phyloP scores from a whole-genome alignment of 768 basidiomycete genomes.

The Mycena rebaudengoi region DNA sequence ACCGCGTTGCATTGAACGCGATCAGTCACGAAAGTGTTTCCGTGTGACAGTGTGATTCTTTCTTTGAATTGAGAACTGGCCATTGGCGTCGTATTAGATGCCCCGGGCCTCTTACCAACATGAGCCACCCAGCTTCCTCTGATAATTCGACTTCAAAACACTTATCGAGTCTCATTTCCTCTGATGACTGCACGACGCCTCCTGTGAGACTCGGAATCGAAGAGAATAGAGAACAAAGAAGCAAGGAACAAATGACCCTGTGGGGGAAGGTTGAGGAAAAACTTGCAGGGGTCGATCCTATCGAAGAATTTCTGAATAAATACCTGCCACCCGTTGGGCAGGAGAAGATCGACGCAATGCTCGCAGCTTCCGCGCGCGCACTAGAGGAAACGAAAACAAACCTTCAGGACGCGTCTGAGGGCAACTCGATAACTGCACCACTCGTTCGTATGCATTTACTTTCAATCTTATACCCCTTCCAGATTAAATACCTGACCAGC shows the following conservation, averaged over 20 bases:
- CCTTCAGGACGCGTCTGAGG: too few species aligned
- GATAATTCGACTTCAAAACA: background rate
- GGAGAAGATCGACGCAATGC: background rate
- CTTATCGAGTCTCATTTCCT: background rate
- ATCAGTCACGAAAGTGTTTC: too few species aligned
- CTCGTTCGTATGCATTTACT: background rate
- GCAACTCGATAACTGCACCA: too few species aligned
- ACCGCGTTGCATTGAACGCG: too few species aligned
- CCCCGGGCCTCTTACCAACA: background rate
- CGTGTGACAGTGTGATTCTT: too few species aligned
- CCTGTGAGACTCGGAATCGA: background rate
- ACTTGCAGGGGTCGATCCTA: background rate
- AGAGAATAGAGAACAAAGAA: background rate
- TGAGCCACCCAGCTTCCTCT: background rate
- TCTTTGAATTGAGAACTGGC: too few species aligned
- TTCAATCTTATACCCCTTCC: background rate
- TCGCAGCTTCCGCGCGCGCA: background rate
- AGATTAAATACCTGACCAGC: background rate
- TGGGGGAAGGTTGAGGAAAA: background rate
- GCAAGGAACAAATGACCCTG: background rate
- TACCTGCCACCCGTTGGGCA: background rate
- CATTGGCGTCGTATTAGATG: too few species aligned
- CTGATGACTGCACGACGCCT: background rate
- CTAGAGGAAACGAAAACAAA: background rate
- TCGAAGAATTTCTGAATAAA: background rate